phyloP scores from a whole-genome alignment of 805 yeast genomes.

The Saccharomycopsis guyanensis region DNA sequence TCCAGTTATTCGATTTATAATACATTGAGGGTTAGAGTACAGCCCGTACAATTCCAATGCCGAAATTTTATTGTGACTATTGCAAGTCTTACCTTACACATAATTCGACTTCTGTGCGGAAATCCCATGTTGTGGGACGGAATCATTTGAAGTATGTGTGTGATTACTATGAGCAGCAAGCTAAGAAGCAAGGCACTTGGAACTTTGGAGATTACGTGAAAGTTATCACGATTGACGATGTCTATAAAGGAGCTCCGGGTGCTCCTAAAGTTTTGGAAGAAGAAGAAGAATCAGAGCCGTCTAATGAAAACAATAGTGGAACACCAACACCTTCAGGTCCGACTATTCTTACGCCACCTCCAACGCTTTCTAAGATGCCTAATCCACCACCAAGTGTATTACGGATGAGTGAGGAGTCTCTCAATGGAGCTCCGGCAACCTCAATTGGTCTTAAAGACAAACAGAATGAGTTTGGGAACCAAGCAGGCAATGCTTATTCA shows the following conservation, averaged over 20 bases:
- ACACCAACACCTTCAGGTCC: neutral
- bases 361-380: slow-evolving; percentile 16
- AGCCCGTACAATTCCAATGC: too few relatives aligned
- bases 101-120: slow-evolving; percentile 79
- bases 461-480: too few relatives aligned
- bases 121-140: slow-evolving; percentile 69
- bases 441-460: too few relatives aligned
- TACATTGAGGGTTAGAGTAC: too few relatives aligned
- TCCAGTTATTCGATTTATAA: too few relatives aligned
- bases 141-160: slow-evolving; percentile 67
- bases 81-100: slow-evolving; percentile 80
- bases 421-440: too few relatives aligned
- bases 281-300: neutral
- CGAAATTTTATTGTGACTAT: slow-evolving; percentile 75
- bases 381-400: slow-evolving; percentile 21
- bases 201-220: slow-evolving; percentile 27
- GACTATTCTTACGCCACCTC: slow-evolving; percentile 18
- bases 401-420: neutral
- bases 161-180: slow-evolving; percentile 55
- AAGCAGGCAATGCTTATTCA: too few relatives aligned
- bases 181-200: slow-evolving; percentile 22
- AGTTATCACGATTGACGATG: slow-evolving; percentile 30
- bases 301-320: neutral
- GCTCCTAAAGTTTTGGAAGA: neutral
- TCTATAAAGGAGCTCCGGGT: slow-evolving; percentile 34